These are phyloP conservation scores for Claviceps purpurea DNA, from an alignment of 2,329 filamentous ascomycete genomes.

Conservation along the genomic window DNA sequence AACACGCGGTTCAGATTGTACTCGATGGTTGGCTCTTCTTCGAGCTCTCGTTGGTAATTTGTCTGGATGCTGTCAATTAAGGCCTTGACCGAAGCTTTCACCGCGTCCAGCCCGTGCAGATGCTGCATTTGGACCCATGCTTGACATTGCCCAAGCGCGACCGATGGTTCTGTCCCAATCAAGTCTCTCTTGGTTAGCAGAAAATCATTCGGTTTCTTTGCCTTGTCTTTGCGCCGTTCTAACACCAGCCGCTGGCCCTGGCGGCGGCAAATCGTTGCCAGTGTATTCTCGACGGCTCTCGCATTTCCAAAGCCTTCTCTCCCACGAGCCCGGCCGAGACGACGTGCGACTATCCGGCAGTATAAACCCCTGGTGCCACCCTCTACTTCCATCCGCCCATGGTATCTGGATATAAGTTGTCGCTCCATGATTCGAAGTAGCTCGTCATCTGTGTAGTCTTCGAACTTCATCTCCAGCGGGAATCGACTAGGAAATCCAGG, in stretches of 20 bases:
- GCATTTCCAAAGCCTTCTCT: conserved; percentile 62
- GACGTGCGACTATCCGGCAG: conserved; percentile 45
- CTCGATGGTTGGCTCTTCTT: conserved; percentile 43
- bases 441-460: conserved; percentile 55
- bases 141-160: conserved; percentile 33
- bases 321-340: conserved; percentile 49
- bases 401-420: conserved; percentile 41
- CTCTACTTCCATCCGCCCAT: conserved; percentile 43
- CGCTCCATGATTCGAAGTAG: conserved; percentile 46
- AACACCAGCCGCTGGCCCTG: not conserved
- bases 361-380: conserved; percentile 47
- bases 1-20: conserved; percentile 57
- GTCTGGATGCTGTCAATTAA: conserved; percentile 47
- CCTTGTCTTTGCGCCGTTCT: conserved; percentile 38
- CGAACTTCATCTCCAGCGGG: conserved; percentile 50
- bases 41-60: conserved; percentile 54
- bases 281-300: conserved; percentile 49
- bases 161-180: conserved; percentile 52
- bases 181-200: conserved; percentile 53
- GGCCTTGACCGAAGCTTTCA: conserved; percentile 47
- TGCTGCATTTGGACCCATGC: conserved; percentile 45
- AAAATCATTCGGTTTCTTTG: conserved; percentile 42
- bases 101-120: conserved; percentile 44
- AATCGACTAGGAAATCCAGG: conserved; percentile 58
- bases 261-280: conserved; percentile 31